Percentiles rank a stretch among this genome's conserved stretches.
phyloP scores from a whole-genome alignment of 176 grass and related monocot genomes.

The Oryza meyeriana region DNA sequence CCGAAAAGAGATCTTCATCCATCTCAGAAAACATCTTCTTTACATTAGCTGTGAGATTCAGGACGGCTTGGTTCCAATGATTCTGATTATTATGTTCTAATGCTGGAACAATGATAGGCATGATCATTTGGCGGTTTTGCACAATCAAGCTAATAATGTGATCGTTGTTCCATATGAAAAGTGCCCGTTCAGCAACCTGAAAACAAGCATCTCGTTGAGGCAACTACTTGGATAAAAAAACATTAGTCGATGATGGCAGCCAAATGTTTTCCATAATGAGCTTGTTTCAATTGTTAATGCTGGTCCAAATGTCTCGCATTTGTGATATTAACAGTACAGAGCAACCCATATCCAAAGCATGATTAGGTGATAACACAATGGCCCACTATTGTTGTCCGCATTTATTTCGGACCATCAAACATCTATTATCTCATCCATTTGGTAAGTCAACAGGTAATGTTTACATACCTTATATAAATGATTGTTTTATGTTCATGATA shows the following conservation, averaged over 20 bases:
- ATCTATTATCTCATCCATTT: not conserved
- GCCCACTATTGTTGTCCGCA: not conserved
- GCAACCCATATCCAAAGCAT: not conserved
- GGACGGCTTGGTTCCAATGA: constrained; percentile 89
- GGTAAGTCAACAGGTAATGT: not conserved
- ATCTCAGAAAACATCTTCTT: constrained; percentile 87
- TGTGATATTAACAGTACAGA: constrained; percentile 7
- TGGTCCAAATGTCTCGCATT: constrained; percentile 9
- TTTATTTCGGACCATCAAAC: constrained; percentile 5
- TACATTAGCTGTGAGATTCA: constrained; percentile 78
- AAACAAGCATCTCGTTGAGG: constrained; percentile 4
- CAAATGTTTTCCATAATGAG: not conserved
- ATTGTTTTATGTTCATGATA: not conserved
- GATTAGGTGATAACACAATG: constrained; percentile 13
- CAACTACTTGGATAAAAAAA: not conserved
- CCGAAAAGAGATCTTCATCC: constrained; percentile 64
- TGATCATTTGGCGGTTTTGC: constrained; percentile 71
- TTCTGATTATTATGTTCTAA: constrained; percentile 65
- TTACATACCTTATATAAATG: not conserved
- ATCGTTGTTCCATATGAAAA: constrained; percentile 95
- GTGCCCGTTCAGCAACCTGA: constrained; percentile 90
- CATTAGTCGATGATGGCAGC: not conserved
- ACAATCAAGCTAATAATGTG: constrained; percentile 70
- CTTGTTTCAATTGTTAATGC: constrained; percentile 15
- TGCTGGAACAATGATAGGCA: constrained; percentile 74